Percentiles rank a stretch among this genome's conserved stretches.
Conservation (phyloP, 2,329 filamentous ascomycete species). For the Shiraia bambusicola region DNA sequence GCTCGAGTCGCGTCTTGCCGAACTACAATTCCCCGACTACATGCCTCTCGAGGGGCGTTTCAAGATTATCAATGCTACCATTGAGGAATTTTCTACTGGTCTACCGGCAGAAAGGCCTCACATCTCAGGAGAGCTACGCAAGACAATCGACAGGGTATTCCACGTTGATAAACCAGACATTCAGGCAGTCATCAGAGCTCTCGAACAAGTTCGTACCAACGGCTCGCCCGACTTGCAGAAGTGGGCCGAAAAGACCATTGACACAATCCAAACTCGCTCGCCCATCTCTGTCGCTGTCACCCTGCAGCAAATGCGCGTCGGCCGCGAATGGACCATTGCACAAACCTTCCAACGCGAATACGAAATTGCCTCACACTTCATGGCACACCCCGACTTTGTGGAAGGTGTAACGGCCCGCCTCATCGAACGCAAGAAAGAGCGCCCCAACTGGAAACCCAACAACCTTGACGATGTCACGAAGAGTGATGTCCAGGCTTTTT, state of each 20-base stretch:
- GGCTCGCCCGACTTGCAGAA: constrained; percentile 50
- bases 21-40: constrained; percentile 84
- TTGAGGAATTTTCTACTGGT: constrained; percentile 88
- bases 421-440: constrained; percentile 65
- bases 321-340: constrained; percentile 73
- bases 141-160: constrained; percentile 73
- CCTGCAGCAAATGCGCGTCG: constrained; percentile 77
- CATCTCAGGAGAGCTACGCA: constrained; percentile 69
- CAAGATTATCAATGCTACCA: constrained; percentile 76
- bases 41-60: constrained; percentile 64
- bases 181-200: constrained; percentile 67
- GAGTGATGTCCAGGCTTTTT: constrained; percentile 68
- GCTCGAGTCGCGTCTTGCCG: constrained; percentile 81
- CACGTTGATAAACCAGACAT: constrained; percentile 59
- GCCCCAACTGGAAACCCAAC: constrained; percentile 74
- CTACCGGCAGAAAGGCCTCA: constrained; percentile 62
- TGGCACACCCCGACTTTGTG: constrained; percentile 86
- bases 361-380: constrained; percentile 81
- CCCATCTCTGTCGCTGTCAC: constrained; percentile 86
- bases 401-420: constrained; percentile 86
- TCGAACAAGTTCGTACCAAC: constrained; percentile 52
- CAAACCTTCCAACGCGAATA: constrained; percentile 86
- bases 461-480: constrained; percentile 67
- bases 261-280: constrained; percentile 74
- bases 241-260: constrained; percentile 79